These are phyloP conservation scores for Lentinula lateritia DNA, from an alignment of 768 basidiomycete genomes.

Conservation along the genomic window DNA sequence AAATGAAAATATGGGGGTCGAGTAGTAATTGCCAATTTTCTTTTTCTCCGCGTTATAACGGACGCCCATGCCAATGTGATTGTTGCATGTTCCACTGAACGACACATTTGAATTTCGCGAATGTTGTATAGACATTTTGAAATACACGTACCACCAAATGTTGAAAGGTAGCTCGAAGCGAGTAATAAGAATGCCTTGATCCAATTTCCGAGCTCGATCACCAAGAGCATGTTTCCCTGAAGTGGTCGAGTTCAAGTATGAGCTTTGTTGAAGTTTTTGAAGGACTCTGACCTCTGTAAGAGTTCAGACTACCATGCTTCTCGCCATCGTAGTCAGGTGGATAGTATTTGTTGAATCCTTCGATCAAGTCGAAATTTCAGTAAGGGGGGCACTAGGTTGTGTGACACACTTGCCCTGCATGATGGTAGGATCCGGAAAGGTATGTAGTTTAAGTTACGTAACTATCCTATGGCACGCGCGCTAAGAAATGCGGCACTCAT, in stretches of 20 bases:
- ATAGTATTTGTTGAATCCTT: conserved; percentile 77
- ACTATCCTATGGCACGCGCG: neutral
- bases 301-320: conserved; percentile 53
- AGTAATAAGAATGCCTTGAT: conserved; percentile 92
- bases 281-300: conserved; percentile 43
- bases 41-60: conserved; percentile 99
- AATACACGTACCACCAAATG: conserved; percentile 80
- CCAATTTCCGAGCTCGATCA: conserved; percentile 89
- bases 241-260: conserved; percentile 6
- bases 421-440: neutral
- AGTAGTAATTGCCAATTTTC: conserved; percentile 92
- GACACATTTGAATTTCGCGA: neutral
- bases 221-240: conserved; percentile 92
- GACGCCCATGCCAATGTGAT: conserved; percentile 97
- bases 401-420: conserved; percentile 7
- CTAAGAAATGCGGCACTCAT: neutral
- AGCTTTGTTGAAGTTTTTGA: neutral
- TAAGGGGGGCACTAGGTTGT: neutral
- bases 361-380: neutral
- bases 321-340: conserved; percentile 72
- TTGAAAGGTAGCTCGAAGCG: conserved; percentile 97
- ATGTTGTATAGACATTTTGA: neutral
- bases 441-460: neutral
- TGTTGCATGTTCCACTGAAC: conserved; percentile 83
- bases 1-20: conserved; percentile 92